Conservation (phyloP, 1,284 basidiomycete species). For the Leccinum pallidistipes region DNA sequence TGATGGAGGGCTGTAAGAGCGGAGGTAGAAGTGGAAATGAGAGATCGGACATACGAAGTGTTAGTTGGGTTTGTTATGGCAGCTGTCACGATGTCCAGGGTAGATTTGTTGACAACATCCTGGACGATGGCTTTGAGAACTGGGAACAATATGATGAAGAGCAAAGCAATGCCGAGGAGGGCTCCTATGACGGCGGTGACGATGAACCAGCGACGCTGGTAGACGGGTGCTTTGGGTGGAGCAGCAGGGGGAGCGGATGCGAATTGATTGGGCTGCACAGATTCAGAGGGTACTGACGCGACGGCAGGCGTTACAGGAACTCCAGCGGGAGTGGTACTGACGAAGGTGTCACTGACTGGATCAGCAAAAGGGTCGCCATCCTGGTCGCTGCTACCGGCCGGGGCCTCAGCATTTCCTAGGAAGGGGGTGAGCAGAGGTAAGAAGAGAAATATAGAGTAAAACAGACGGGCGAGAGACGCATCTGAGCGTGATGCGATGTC, state of each 20-base stretch:
- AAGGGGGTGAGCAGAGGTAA: slow-evolving; percentile 1
- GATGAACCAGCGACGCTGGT: slow-evolving; percentile 48
- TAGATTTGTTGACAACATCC: slow-evolving; percentile 55
- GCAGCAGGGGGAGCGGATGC: slow-evolving; percentile 6
- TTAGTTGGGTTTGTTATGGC: slow-evolving; percentile 53
- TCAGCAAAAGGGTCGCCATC: slow-evolving; percentile 15
- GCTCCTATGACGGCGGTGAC: slow-evolving; percentile 38
- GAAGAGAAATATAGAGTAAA: not conserved
- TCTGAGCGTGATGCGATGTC: slow-evolving; percentile 34
- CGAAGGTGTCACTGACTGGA: slow-evolving; percentile 6
- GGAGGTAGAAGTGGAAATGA: not conserved
- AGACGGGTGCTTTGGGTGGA: slow-evolving; percentile 32
- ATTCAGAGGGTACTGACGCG: slow-evolving; percentile 14
- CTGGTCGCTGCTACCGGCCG: slow-evolving; percentile 37
- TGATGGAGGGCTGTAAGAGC: slow-evolving; percentile 2
- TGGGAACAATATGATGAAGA: slow-evolving; percentile 66
- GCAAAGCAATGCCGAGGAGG: slow-evolving; percentile 56
- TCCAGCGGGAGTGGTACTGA: slow-evolving; percentile 30
- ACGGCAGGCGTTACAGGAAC: slow-evolving; percentile 16
- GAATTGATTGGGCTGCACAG: slow-evolving; percentile 20
- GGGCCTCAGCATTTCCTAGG: slow-evolving; percentile 40
- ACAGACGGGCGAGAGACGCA: slow-evolving; percentile 42
- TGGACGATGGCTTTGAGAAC: slow-evolving; percentile 65
- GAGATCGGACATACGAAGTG: slow-evolving; percentile 45
- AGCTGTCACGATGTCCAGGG: slow-evolving; percentile 51